Evolutionary conservation across 495 filamentous ascomycete species (phyloP).

Genomic region (Penicillium nucicola): DNA sequence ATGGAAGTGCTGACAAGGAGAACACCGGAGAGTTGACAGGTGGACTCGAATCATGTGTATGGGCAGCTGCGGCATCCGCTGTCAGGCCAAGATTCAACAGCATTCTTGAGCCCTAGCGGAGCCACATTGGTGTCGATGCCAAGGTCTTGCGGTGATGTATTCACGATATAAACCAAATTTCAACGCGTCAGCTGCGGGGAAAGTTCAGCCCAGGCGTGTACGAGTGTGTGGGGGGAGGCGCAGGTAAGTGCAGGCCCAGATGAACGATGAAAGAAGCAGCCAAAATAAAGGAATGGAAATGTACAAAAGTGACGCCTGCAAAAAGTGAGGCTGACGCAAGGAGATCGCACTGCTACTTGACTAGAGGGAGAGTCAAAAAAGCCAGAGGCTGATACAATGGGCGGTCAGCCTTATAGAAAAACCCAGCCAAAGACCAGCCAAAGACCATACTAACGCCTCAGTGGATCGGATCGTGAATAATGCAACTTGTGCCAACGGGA

Average conservation of each 20-base stretch:
- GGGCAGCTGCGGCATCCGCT: conserved; percentile 53
- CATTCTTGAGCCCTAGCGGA: conserved; percentile 34
- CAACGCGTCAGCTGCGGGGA: conserved; percentile 19
- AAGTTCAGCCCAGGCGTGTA: background rate
- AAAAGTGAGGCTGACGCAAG: conserved; percentile 2
- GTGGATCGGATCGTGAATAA: background rate
- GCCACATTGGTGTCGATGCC: conserved; percentile 16
- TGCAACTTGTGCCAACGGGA: conserved; percentile 8
- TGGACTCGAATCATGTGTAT: conserved; percentile 48
- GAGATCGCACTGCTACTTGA: too few species aligned
- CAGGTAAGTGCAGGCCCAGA: background rate
- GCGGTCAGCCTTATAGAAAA: conserved; percentile 18
- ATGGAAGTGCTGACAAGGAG: conserved; percentile 44
- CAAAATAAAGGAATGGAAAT: background rate
- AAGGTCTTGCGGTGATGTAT: background rate
- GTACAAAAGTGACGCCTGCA: too few species aligned
- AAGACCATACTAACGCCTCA: background rate
- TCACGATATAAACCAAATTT: conserved; percentile 4
- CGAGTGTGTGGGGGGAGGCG: conserved; percentile 5
- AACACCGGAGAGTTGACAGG: conserved; percentile 36
- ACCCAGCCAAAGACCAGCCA: background rate
- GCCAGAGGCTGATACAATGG: background rate
- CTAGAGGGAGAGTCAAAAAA: background rate
- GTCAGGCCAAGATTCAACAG: conserved; percentile 49
- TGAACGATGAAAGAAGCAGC: conserved; percentile 1